Evolutionary conservation across 352 stramenopile species (phyloP).

Genomic region (Globisporangium viniferum): DNA sequence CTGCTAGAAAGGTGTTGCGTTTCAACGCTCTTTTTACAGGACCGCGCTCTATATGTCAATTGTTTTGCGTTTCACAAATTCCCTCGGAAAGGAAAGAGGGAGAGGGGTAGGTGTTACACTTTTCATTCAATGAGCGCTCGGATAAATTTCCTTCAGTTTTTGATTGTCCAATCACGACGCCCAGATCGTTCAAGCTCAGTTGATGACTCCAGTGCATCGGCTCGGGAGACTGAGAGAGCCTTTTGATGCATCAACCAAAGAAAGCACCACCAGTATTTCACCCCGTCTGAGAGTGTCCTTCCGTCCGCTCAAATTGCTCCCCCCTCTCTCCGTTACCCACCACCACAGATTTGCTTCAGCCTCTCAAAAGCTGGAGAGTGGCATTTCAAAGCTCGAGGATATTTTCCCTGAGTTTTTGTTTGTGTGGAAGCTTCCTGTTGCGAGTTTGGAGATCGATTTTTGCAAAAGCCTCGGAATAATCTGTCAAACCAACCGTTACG

Average conservation of each 20-base stretch:
- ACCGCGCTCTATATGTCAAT: neutral
- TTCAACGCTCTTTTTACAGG: neutral
- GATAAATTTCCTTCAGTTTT: conserved; percentile 29
- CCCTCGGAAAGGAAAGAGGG: neutral
- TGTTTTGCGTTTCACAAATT: conserved; percentile 1
- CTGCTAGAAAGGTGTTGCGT: neutral
- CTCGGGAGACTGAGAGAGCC: neutral
- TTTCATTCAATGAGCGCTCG: conserved; percentile 20
- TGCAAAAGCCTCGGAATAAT: neutral
- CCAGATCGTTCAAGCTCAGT: conserved; percentile 1
- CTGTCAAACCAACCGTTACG: conserved; percentile 3
- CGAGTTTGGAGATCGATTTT: neutral
- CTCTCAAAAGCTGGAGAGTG: neutral
- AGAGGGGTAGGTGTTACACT: neutral
- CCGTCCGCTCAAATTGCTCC: neutral
- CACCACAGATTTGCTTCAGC: neutral
- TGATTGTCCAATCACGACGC: too few species aligned
- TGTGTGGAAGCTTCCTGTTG: neutral
- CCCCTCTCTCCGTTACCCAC: neutral
- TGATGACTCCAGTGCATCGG: conserved; percentile 29
- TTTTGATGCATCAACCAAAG: conserved; percentile 8
- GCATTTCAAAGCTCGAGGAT: neutral
- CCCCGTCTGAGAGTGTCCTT: conserved; percentile 19
- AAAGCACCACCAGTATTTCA: conserved; percentile 34
- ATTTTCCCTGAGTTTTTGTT: neutral